Evolutionary conservation across 2,329 filamentous ascomycete species (phyloP).

Genomic region (Trichophaea hybrida): DNA sequence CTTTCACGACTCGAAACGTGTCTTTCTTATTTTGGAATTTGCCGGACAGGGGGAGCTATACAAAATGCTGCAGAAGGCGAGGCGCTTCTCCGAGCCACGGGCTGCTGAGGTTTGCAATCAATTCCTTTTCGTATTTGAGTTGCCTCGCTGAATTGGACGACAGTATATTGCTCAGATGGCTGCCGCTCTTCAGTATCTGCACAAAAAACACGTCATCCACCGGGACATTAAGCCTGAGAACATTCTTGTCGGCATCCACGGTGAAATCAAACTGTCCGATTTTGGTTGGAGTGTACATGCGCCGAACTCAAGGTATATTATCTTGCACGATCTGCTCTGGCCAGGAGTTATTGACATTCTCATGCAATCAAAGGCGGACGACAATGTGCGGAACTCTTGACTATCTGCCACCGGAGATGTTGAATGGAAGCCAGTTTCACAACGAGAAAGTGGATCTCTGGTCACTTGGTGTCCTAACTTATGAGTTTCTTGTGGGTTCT

Average conservation of each 20-base stretch:
- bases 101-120: slow-evolving; percentile 42
- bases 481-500: slow-evolving; percentile 91
- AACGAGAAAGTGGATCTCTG: slow-evolving; percentile 92
- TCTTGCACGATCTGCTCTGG: no score
- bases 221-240: slow-evolving; percentile 97
- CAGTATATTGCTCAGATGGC: slow-evolving; percentile 81
- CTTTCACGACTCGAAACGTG: slow-evolving; percentile 77
- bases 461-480: slow-evolving; percentile 87
- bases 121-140: background rate
- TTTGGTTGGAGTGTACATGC: slow-evolving; percentile 98
- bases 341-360: background rate
- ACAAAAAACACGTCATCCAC: slow-evolving; percentile 96
- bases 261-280: slow-evolving; percentile 96
- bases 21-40: slow-evolving; percentile 78
- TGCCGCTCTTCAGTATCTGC: slow-evolving; percentile 74
- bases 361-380: slow-evolving; percentile 54
- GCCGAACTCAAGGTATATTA: slow-evolving; percentile 45
- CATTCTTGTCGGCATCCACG: slow-evolving; percentile 87
- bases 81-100: slow-evolving; percentile 71
- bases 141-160: background rate
- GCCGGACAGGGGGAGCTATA: slow-evolving; percentile 76
- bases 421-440: slow-evolving; percentile 77
- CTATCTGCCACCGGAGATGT: slow-evolving; percentile 96
- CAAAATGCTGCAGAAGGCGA: slow-evolving; percentile 67
- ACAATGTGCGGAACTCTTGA: slow-evolving; percentile 97